Conservation (phyloP, 768 basidiomycete species). For the Pleurotus eryngii region DNA sequence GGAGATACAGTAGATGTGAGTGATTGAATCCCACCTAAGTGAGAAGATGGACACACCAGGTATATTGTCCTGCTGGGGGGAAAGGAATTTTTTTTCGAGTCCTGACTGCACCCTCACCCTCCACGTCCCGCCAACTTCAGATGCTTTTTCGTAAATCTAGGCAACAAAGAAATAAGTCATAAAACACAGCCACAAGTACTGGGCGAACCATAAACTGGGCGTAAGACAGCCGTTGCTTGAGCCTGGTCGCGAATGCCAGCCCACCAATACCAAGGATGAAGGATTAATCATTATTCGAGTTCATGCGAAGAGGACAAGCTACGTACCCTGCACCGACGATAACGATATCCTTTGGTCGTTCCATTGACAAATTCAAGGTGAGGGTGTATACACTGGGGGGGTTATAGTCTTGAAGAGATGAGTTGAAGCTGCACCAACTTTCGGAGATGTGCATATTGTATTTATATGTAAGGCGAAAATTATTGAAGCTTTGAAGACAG, state of each 20-base stretch:
- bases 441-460: too few species aligned
- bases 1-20: neutral
- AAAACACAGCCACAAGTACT: constrained; percentile 4
- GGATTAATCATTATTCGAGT: neutral
- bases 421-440: too few species aligned
- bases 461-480: too few species aligned
- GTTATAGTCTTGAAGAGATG: neutral
- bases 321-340: constrained; percentile 2
- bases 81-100: too few species aligned
- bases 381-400: neutral
- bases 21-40: neutral
- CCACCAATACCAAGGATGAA: constrained; percentile 33
- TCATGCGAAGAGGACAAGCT: neutral
- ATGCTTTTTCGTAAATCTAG: constrained; percentile 45
- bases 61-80: constrained; percentile 23
- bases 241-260: constrained; percentile 38
- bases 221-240: constrained; percentile 26
- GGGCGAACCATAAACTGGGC: neutral
- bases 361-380: neutral
- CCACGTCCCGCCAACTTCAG: constrained; percentile 50
- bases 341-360: neutral
- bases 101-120: constrained; percentile 31
- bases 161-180: neutral
- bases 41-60: constrained; percentile 7
- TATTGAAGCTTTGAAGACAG: too few species aligned